Percentiles rank a stretch among this genome's conserved stretches.
These are phyloP conservation scores for Scheffersomyces spartinae DNA, from an alignment of 805 yeast genomes.

Conservation along the genomic window DNA sequence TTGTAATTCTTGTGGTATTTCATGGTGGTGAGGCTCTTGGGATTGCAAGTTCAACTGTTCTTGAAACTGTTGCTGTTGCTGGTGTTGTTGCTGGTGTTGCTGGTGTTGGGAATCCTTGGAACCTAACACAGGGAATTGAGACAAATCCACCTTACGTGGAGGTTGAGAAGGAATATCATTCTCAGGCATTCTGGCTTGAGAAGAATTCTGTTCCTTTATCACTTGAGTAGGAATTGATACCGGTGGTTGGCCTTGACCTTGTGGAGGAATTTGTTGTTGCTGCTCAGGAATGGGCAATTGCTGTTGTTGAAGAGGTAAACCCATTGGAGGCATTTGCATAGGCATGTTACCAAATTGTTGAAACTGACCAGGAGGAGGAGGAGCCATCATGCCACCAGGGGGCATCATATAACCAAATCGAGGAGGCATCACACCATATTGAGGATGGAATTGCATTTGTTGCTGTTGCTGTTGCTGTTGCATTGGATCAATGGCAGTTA, in stretches of 20 bases:
- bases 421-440: slow-evolving; percentile 11
- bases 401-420: slow-evolving; percentile 27
- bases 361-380: slow-evolving; percentile 21
- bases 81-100: slow-evolving; percentile 11
- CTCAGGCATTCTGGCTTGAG: not conserved
- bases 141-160: slow-evolving; percentile 16
- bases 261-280: slow-evolving; percentile 5
- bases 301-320: slow-evolving; percentile 6
- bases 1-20: slow-evolving; percentile 5
- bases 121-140: slow-evolving; percentile 34
- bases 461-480: slow-evolving; percentile 9
- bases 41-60: no score
- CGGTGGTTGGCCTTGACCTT: slow-evolving; percentile 3
- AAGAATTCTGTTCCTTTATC: not conserved
- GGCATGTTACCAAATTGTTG: slow-evolving; percentile 8
- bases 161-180: not conserved
- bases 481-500: slow-evolving; percentile 32
- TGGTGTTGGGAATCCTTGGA: slow-evolving; percentile 14
- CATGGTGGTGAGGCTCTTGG: not conserved
- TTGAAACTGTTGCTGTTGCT: no score
- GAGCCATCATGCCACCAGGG: slow-evolving; percentile 18
- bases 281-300: slow-evolving; percentile 6
- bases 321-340: slow-evolving; percentile 10
- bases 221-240: no score
- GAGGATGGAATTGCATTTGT: slow-evolving; percentile 8